phyloP scores from a whole-genome alignment of 345 rosid genomes.

The Eucalyptus lansdowneana region DNA sequence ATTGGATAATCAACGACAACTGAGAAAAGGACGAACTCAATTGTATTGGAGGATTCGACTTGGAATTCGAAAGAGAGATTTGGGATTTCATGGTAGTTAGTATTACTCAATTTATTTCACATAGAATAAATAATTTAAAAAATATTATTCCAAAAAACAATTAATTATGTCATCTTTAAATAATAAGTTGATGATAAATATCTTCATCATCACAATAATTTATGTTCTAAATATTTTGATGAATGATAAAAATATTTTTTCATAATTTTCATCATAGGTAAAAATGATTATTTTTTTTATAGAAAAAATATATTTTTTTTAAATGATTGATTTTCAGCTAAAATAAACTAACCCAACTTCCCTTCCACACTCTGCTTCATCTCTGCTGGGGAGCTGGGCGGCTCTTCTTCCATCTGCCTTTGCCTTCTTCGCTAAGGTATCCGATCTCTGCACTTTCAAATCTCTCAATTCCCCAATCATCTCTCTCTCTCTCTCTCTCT shows the following conservation, averaged over 20 bases:
- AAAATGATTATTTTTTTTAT: no score
- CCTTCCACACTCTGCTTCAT: background rate
- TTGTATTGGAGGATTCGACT: accelerated
- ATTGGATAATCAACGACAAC: accelerated
- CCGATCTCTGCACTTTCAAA: background rate
- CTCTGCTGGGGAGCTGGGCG: background rate
- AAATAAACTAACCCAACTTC: background rate
- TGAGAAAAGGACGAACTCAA: accelerated
- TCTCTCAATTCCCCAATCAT: background rate
- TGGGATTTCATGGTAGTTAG: accelerated
- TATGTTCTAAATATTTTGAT: no score
- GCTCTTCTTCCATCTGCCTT: background rate
- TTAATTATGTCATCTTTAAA: no score
- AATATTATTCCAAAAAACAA: background rate
- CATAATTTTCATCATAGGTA: no score
- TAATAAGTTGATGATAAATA: no score
- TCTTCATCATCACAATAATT: no score
- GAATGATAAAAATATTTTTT: no score
- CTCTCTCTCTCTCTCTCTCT: background rate
- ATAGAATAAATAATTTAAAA: background rate
- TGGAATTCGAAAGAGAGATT: accelerated
- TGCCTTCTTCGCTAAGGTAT: background rate
- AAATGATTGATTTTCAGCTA: no score
- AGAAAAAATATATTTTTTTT: no score
- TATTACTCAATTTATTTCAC: accelerated